Conservation (phyloP, 805 yeast species). For the Candida arabinofermentans region DNA sequence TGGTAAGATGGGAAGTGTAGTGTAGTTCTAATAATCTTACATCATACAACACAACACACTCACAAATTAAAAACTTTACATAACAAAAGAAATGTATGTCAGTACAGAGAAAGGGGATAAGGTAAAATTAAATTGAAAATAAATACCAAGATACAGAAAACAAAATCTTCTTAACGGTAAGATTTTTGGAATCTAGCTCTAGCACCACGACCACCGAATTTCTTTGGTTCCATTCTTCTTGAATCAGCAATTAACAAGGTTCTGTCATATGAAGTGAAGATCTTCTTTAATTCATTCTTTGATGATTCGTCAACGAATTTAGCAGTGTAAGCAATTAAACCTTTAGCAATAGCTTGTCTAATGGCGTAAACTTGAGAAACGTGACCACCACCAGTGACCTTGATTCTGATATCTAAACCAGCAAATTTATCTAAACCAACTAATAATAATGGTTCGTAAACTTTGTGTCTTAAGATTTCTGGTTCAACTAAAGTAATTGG, state of each 20-base stretch:
- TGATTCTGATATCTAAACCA: slow-evolving; percentile 96
- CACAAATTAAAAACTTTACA: too few species aligned
- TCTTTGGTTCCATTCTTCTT: slow-evolving; percentile 99
- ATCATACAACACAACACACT: too few species aligned
- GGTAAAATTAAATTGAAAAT: neutral
- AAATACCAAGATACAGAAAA: slow-evolving; percentile 1
- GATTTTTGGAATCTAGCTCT: slow-evolving; percentile 99
- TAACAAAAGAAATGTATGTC: neutral
- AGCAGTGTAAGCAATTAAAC: slow-evolving; percentile 98
- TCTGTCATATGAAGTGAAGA: slow-evolving; percentile 97
- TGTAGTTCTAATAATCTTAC: too few species aligned
- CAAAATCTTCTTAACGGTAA: slow-evolving; percentile 74
- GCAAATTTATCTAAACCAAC: slow-evolving; percentile 99
- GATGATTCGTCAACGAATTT: slow-evolving; percentile 99
- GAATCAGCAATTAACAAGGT: slow-evolving; percentile 98
- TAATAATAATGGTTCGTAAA: slow-evolving; percentile 97
- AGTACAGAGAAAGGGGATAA: neutral
- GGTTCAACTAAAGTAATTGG: slow-evolving; percentile 99
- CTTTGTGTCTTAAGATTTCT: slow-evolving; percentile 98
- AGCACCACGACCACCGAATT: slow-evolving; percentile 99
- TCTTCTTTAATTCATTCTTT: slow-evolving; percentile 98
- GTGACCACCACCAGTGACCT: slow-evolving; percentile 99
- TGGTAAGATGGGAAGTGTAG: too few species aligned
- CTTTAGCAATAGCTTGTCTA: slow-evolving; percentile 99
- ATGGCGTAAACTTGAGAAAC: slow-evolving; percentile 99